Evolutionary conservation across 2,329 filamentous ascomycete species (phyloP).

Genomic region (Neonectria coccinea): DNA sequence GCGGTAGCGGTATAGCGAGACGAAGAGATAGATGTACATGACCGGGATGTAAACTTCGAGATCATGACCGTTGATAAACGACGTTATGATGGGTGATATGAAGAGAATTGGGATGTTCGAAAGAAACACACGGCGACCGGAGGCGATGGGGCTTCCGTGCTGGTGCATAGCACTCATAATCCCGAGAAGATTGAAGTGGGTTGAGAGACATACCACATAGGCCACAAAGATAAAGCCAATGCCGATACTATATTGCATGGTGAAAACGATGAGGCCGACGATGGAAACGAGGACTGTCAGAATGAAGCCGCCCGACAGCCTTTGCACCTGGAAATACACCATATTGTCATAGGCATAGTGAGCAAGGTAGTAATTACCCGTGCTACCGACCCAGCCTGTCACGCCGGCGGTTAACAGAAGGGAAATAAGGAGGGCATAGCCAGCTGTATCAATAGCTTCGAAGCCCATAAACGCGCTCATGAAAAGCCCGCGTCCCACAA

Average conservation of each 20-base stretch:
- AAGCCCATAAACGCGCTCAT: conserved; percentile 36
- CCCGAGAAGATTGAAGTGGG: conserved; percentile 35
- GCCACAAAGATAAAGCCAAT: conserved; percentile 34
- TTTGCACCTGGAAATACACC: conserved; percentile 36
- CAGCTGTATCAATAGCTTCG: conserved; percentile 26
- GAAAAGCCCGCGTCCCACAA: conserved; percentile 34
- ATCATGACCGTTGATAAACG: conserved; percentile 34
- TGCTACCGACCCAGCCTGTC: conserved; percentile 36
- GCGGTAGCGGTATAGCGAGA: conserved; percentile 27
- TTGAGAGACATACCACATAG: conserved; percentile 30
- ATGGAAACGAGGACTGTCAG: conserved; percentile 20
- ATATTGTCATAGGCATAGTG: conserved; percentile 40
- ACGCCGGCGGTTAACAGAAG: conserved; percentile 35
- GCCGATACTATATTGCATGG: conserved; percentile 17
- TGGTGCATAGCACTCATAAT: conserved; percentile 38
- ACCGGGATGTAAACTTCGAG: conserved; percentile 31
- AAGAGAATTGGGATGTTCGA: conserved; percentile 31
- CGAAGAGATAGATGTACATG: conserved; percentile 31
- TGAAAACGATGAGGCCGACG: conserved; percentile 28
- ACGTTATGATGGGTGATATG: conserved; percentile 29
- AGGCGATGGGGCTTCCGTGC: conserved; percentile 26
- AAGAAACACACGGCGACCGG: conserved; percentile 25
- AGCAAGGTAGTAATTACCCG: conserved; percentile 33
- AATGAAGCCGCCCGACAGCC: conserved; percentile 33
- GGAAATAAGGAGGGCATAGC: conserved; percentile 31